These are phyloP conservation scores for Chondrostereum purpureum DNA, from an alignment of 1,284 basidiomycete genomes.

Conservation along the genomic window DNA sequence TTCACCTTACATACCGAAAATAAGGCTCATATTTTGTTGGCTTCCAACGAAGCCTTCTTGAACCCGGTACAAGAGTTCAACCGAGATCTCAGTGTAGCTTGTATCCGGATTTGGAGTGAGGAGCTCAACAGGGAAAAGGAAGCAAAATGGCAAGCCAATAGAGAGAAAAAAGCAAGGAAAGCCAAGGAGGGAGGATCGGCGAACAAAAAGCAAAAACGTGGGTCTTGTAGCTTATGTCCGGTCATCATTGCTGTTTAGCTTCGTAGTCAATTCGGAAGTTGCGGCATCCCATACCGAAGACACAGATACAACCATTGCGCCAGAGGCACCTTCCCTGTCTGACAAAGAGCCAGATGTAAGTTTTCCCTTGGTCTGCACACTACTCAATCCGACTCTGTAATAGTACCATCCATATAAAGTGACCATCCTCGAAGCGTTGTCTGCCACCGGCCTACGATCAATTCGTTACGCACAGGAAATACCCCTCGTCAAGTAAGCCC, in stretches of 20 bases:
- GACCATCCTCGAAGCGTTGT: slow-evolving; percentile 89
- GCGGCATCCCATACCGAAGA: neutral
- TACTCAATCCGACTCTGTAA: neutral
- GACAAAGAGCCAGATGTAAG: neutral
- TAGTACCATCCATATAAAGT: slow-evolving; percentile 62
- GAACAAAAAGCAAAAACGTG: slow-evolving; percentile 2
- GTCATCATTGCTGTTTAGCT: too few species aligned
- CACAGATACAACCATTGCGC: neutral
- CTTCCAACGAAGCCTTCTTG: slow-evolving; percentile 82
- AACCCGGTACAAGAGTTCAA: slow-evolving; percentile 99
- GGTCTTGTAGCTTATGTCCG: too few species aligned
- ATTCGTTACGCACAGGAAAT: slow-evolving; percentile 99
- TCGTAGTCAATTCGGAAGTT: neutral
- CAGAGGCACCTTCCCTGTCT: neutral
- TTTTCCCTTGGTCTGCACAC: neutral
- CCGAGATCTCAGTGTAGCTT: slow-evolving; percentile 86
- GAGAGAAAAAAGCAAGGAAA: slow-evolving; percentile 28
- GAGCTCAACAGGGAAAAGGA: slow-evolving; percentile 63
- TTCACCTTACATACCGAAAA: slow-evolving; percentile 83
- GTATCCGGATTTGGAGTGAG: slow-evolving; percentile 83
- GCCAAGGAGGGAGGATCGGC: slow-evolving; percentile 17
- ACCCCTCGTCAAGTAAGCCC: slow-evolving; percentile 71
- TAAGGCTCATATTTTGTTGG: slow-evolving; percentile 76
- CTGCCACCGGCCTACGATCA: slow-evolving; percentile 91
- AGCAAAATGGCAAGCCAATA: slow-evolving; percentile 46